These are phyloP conservation scores for Lithohypha guttulata DNA, from an alignment of 2,329 filamentous ascomycete species.

Conservation along the genomic window DNA sequence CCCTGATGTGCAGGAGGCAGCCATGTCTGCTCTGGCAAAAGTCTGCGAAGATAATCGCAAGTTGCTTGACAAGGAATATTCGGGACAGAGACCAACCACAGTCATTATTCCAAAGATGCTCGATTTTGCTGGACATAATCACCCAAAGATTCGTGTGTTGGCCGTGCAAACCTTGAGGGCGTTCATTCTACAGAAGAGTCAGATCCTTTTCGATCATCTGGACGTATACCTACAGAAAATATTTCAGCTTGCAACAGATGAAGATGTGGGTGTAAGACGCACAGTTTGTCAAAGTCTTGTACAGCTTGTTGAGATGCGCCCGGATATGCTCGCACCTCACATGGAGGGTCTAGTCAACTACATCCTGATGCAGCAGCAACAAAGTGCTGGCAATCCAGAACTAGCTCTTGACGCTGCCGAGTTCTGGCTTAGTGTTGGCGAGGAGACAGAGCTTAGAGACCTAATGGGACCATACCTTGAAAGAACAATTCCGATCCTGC, in stretches of 20 bases:
- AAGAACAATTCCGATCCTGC: slow-evolving; percentile 78
- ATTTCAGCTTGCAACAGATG: slow-evolving; percentile 68
- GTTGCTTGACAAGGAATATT: slow-evolving; percentile 74
- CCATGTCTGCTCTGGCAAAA: slow-evolving; percentile 85
- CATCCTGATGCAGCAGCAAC: slow-evolving; percentile 79
- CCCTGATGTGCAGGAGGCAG: slow-evolving; percentile 72
- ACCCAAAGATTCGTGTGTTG: slow-evolving; percentile 65
- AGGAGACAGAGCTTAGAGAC: slow-evolving; percentile 69
- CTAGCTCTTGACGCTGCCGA: slow-evolving; percentile 90
- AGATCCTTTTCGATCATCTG: slow-evolving; percentile 69
- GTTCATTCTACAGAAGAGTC: slow-evolving; percentile 75
- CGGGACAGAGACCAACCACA: slow-evolving; percentile 76
- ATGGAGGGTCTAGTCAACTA: slow-evolving; percentile 84
- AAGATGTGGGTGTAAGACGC: slow-evolving; percentile 69
- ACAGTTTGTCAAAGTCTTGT: slow-evolving; percentile 92
- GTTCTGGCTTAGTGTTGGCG: slow-evolving; percentile 91
- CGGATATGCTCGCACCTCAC: slow-evolving; percentile 82
- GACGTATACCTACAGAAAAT: slow-evolving; percentile 73
- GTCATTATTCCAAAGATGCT: slow-evolving; percentile 85
- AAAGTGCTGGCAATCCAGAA: slow-evolving; percentile 69
- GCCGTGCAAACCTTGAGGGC: slow-evolving; percentile 81
- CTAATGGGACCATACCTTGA: slow-evolving; percentile 65
- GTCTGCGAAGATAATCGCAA: slow-evolving; percentile 95
- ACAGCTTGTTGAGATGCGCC: slow-evolving; percentile 77
- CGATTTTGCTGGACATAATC: slow-evolving; percentile 66